These are phyloP conservation scores for Angomonas deanei DNA, from an alignment of 208 protist species.

Conservation along the genomic window DNA sequence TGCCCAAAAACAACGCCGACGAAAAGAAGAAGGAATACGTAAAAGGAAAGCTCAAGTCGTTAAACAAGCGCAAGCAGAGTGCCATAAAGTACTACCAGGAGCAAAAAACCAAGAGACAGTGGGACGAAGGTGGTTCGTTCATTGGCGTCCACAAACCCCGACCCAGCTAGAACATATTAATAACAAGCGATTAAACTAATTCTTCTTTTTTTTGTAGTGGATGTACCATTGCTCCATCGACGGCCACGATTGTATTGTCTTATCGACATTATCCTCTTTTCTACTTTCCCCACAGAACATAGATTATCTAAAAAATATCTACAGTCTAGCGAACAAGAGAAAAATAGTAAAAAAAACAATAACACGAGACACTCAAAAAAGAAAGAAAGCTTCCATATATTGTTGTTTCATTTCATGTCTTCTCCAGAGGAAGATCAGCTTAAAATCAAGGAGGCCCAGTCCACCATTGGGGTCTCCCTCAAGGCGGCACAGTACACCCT, in stretches of 20 bases:
- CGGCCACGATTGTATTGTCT: too few species aligned
- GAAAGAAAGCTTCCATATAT: background rate
- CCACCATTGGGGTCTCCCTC: constrained; percentile 48
- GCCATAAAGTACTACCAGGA: constrained; percentile 73
- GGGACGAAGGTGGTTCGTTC: constrained; percentile 64
- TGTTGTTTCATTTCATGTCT: background rate
- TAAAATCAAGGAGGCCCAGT: constrained; percentile 33
- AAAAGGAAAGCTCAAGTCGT: constrained; percentile 85
- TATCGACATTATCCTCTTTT: too few species aligned
- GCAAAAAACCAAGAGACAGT: constrained; percentile 79
- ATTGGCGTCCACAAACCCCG: constrained; percentile 38
- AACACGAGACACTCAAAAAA: background rate
- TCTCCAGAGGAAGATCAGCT: constrained; percentile 20
- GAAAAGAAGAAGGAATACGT: constrained; percentile 78
- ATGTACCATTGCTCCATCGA: too few species aligned
- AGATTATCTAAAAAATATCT: too few species aligned
- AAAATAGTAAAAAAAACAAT: background rate
- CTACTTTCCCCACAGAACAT: too few species aligned
- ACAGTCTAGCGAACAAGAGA: too few species aligned
- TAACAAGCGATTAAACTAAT: background rate
- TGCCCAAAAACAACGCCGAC: constrained; percentile 61
- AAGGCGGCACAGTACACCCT: constrained; percentile 61
- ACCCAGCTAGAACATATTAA: background rate
- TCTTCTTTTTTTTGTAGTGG: background rate
- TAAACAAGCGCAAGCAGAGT: constrained; percentile 56